These are phyloP conservation scores for Alternaria sp. DNA, from an alignment of 2,329 filamentous ascomycete genomes.

Conservation along the genomic window DNA sequence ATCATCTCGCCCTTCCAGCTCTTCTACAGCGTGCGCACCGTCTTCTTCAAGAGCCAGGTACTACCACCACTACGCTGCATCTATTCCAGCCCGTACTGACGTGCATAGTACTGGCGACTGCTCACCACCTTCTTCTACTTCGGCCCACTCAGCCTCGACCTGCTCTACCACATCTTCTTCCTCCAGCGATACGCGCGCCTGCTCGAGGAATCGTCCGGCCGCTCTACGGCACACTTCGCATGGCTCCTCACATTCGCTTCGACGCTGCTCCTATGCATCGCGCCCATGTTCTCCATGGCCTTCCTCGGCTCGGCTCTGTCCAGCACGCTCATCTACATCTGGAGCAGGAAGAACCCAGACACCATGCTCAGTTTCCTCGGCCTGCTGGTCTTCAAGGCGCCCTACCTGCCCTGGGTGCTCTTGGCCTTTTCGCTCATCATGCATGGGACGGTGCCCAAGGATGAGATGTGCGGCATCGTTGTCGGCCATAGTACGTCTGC, in stretches of 20 bases:
- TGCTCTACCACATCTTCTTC: constrained; percentile 98
- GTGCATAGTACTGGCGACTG: constrained; percentile 89
- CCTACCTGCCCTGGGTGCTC: constrained; percentile 94
- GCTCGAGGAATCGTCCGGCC: constrained; percentile 91
- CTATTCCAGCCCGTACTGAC: constrained; percentile 4
- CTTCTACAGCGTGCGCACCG: constrained; percentile 93
- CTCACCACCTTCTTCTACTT: constrained; percentile 97
- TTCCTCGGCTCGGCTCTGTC: constrained; percentile 94
- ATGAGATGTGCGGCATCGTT: constrained; percentile 93
- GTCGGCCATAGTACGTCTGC: constrained; percentile 73
- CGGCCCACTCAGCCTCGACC: constrained; percentile 88
- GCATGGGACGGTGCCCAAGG: constrained; percentile 87
- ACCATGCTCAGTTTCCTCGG: constrained; percentile 86
- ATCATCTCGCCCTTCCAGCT: constrained; percentile 92
- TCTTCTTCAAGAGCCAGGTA: constrained; percentile 91
- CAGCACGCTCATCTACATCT: constrained; percentile 95
- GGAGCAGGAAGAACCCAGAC: constrained; percentile 93
- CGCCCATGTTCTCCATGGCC: constrained; percentile 86
- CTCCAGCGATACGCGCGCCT: constrained; percentile 94
- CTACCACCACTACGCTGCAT: neutral
- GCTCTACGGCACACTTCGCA: constrained; percentile 90
- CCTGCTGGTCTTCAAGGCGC: constrained; percentile 87
- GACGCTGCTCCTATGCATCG: constrained; percentile 77
- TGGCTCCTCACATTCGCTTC: constrained; percentile 91
- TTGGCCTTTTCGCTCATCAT: constrained; percentile 92